Percentiles rank a stretch among this genome's conserved stretches.
These are phyloP conservation scores for Phytopythium litorale DNA, from an alignment of 352 stramenopile species.

Conservation along the genomic window DNA sequence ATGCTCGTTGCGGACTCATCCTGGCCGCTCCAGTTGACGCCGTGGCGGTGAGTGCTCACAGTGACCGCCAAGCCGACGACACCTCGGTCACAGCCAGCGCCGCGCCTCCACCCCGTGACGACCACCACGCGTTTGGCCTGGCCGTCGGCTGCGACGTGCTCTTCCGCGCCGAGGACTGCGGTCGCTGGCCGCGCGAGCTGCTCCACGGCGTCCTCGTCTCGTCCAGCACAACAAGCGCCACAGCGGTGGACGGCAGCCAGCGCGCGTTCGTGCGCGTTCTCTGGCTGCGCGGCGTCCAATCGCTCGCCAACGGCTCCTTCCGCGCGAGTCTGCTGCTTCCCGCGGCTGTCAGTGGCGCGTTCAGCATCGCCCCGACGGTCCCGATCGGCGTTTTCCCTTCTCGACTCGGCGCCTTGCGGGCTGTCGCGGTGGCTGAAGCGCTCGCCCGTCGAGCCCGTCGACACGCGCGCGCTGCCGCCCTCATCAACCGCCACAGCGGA, in stretches of 20 bases:
- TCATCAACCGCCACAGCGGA: conserved; percentile 4
- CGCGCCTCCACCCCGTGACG: not conserved
- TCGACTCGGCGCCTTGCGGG: conserved; percentile 49
- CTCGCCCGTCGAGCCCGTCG: conserved; percentile 24
- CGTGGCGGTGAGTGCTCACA: not conserved
- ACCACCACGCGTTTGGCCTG: conserved; percentile 6
- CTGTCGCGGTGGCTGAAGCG: conserved; percentile 49
- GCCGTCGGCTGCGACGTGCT: conserved; percentile 43
- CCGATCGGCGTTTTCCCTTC: conserved; percentile 52
- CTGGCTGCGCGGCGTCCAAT: conserved; percentile 62
- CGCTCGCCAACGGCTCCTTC: conserved; percentile 63
- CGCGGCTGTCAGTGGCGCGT: conserved; percentile 21
- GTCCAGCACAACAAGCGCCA: conserved; percentile 22
- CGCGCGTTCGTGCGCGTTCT: conserved; percentile 55
- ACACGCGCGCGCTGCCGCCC: not conserved
- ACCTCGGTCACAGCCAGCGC: not conserved
- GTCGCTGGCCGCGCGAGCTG: conserved; percentile 49
- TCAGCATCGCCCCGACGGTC: conserved; percentile 12
- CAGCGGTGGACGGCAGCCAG: conserved; percentile 7
- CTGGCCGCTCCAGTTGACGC: not conserved
- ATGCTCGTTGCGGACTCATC: not conserved
- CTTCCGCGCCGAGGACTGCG: conserved; percentile 44
- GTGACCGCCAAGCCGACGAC: not conserved
- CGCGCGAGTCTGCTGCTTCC: conserved; percentile 44
- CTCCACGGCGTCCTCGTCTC: conserved; percentile 37